These are phyloP conservation scores for Ulmus americana DNA, from an alignment of 331 rosid genomes.

Conservation along the genomic window DNA sequence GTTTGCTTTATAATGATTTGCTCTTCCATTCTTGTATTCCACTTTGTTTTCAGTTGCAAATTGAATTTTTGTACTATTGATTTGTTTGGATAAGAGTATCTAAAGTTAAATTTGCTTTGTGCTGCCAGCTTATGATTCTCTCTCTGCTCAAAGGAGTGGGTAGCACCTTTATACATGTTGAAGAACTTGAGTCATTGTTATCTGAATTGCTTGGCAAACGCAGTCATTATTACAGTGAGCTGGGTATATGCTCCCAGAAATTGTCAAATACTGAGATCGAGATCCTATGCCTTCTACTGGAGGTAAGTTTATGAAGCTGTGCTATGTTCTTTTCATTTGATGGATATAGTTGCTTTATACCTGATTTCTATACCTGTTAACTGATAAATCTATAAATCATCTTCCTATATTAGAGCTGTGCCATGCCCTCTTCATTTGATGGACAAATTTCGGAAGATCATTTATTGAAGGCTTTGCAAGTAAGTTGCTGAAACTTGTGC, in stretches of 20 bases:
- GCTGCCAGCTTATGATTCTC: slow-evolving; percentile 66
- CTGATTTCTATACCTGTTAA: background rate
- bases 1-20: slow-evolving; percentile 37
- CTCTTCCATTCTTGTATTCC: slow-evolving; percentile 9
- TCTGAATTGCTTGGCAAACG: slow-evolving; percentile 48
- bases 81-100: background rate
- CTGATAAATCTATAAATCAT: slow-evolving; percentile 16
- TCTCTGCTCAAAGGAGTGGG: slow-evolving; percentile 78
- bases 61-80: background rate
- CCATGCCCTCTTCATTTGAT: slow-evolving; percentile 46
- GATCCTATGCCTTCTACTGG: slow-evolving; percentile 68
- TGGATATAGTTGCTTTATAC: background rate
- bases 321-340: background rate
- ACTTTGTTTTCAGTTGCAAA: slow-evolving; percentile 3
- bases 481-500: slow-evolving; percentile 22
- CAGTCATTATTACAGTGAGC: slow-evolving; percentile 28
- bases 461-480: slow-evolving; percentile 66
- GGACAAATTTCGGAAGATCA: slow-evolving; percentile 43
- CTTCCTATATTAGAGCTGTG: slow-evolving; percentile 46
- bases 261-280: slow-evolving; percentile 55
- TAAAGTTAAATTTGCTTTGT: slow-evolving; percentile 1
- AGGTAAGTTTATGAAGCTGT: slow-evolving; percentile 39
- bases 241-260: slow-evolving; percentile 29
- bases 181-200: slow-evolving; percentile 46
- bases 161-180: slow-evolving; percentile 39